Evolutionary conservation across 306 rosid species (phyloP).

Genomic region (Medicago truncatula): MtrunA17r5.0-ANR NC_053048.1:52097001-52097500

Average conservation of each 20-base stretch:
- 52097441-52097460: constrained; percentile 21
- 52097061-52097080: neutral
- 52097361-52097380: too few species aligned
- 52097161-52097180: neutral
- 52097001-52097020: too few species aligned
- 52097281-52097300: neutral
- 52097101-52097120: neutral
- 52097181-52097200: neutral
- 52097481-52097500: constrained; percentile 36
- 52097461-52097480: neutral
- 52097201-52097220: neutral
- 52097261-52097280: neutral
- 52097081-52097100: neutral
- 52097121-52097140: neutral
- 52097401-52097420: neutral
- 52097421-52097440: neutral
- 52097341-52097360: neutral
- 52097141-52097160: neutral
- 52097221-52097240: neutral
- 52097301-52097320: neutral
- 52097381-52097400: neutral
- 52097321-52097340: neutral
- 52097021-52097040: neutral
- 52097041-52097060: neutral
- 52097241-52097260: neutral